Evolutionary conservation across 257 asterid genomes (phyloP), one percentile per base, ranked within the genome.

Genomic region (Nicotiana tabacum): DNA sequence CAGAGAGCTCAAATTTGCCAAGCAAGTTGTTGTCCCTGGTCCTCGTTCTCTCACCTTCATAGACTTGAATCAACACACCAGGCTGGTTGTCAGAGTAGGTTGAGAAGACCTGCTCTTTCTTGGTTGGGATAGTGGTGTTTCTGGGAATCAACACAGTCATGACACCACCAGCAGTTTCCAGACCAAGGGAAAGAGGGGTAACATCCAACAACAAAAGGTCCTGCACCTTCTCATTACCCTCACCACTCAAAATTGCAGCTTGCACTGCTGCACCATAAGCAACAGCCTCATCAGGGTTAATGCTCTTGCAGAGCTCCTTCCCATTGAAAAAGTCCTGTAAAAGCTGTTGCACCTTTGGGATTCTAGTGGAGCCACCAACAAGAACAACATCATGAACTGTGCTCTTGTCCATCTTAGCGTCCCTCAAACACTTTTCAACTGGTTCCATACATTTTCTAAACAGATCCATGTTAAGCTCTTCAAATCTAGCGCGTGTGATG

Each of bases 231-330:
- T 93, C 95, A 1, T 92, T 93, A 12, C 96, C 97, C 87, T 93
- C 97, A 5, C 97, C 96, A 11, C 95, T 92, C 88, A 93, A 60
- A 81, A 93, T 93, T 17, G 97, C 97, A 78, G 97, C 97, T 35
- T 93, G 97, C 29, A 93, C 97, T 29, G 97, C 97, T 18, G 97
- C 97, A 83, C 97, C 97, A 29, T 93, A 93, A 3, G 97, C 97
- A 77, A 93, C 97, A 3, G 97, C 97, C 87, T 93, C 97, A 35
- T 92, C 97, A 0, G 97, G 97, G 87, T 93, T 93, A 57, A 93
- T 93, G 65, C 94, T 92, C 89, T 93, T 93, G 97, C 97, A 93
- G 12, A 93, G 97, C 90, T 93, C 97, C 77, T 93, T 93, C 1
- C 97, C 97, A 3, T 93, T 93, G 88, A 92, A 93, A 87, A 93